phyloP scores from a whole-genome alignment of 345 rosid genomes.

The Orychophragmus violaceus region DNA sequence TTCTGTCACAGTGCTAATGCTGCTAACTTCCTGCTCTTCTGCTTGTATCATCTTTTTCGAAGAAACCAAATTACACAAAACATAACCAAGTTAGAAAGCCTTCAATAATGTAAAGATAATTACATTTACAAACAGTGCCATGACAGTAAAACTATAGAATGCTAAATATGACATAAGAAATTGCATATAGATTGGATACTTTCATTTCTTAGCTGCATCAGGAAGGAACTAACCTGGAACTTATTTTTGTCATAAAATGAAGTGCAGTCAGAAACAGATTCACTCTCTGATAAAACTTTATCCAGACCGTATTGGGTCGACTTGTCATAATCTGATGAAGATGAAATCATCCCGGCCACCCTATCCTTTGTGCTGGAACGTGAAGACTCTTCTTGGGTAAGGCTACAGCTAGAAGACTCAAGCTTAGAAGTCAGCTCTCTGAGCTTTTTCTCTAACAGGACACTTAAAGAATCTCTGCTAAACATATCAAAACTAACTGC shows the following conservation, averaged over 20 bases:
- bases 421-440: conserved; percentile 56
- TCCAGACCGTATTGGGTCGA: conserved; percentile 34
- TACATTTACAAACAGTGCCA: not conserved
- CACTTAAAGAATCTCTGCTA: conserved; percentile 51
- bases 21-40: conserved; percentile 40
- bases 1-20: conserved; percentile 39
- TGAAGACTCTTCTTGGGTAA: conserved; percentile 38
- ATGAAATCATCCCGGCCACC: conserved; percentile 11
- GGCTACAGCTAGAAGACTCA: conserved; percentile 46
- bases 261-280: too few relatives aligned
- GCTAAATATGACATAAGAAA: not conserved
- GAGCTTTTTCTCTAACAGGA: conserved; percentile 71
- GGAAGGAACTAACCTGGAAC: conserved; percentile 51
- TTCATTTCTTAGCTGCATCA: not conserved
- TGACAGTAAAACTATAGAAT: not conserved
- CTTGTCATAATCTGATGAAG: conserved; percentile 23
- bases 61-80: conserved; percentile 3
- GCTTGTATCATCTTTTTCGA: conserved; percentile 11
- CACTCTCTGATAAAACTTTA: conserved; percentile 26
- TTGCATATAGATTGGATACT: not conserved
- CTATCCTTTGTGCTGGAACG: conserved; percentile 30
- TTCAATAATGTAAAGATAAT: not conserved
- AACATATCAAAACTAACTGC: conserved; percentile 37
- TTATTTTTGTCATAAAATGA: conserved; percentile 37
- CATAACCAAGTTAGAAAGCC: not conserved